These are phyloP conservation scores for Orbilia blumenaviensis DNA, from an alignment of 2,329 filamentous ascomycete species.

Conservation along the genomic window DNA sequence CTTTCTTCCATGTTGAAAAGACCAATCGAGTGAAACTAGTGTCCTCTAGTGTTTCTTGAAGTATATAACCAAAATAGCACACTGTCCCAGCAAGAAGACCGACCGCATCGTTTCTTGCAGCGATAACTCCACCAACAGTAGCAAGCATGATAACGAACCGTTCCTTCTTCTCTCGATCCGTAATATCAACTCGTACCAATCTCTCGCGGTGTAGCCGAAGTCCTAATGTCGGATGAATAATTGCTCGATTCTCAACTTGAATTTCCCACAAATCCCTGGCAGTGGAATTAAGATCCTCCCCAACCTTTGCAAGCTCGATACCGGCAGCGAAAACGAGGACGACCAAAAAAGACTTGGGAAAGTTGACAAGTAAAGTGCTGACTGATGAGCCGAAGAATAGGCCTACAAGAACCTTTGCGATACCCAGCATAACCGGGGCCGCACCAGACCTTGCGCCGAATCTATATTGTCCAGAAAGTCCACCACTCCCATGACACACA, in stretches of 20 bases:
- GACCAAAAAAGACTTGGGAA: conserved; percentile 80
- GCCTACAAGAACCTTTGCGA: conserved; percentile 78
- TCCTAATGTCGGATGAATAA: conserved; percentile 56
- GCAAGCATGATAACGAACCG: conserved; percentile 91
- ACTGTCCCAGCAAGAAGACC: conserved; percentile 84
- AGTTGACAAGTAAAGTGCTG: conserved; percentile 74
- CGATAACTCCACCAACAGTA: conserved; percentile 81
- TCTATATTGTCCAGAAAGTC: conserved; percentile 86
- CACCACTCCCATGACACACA: conserved; percentile 90
- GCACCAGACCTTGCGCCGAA: conserved; percentile 91
- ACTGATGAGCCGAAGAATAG: conserved; percentile 78
- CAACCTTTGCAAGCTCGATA: conserved; percentile 84
- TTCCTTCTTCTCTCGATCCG: conserved; percentile 74
- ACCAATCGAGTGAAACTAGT: conserved; percentile 23
- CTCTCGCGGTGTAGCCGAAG: conserved; percentile 57
- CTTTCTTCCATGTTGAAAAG: conserved; percentile 30
- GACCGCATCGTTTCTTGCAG: conserved; percentile 85
- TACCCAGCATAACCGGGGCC: conserved; percentile 80
- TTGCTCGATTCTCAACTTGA: conserved; percentile 62
- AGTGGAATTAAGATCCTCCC: conserved; percentile 78
- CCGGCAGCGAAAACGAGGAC: conserved; percentile 91
- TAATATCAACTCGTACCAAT: conserved; percentile 67
- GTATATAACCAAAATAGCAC: conserved; percentile 75
- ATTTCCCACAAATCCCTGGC: conserved; percentile 67
- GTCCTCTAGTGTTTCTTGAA: conserved; percentile 52